phyloP scores from a whole-genome alignment of 345 rosid species.

The Eucalyptus regnans region DNA sequence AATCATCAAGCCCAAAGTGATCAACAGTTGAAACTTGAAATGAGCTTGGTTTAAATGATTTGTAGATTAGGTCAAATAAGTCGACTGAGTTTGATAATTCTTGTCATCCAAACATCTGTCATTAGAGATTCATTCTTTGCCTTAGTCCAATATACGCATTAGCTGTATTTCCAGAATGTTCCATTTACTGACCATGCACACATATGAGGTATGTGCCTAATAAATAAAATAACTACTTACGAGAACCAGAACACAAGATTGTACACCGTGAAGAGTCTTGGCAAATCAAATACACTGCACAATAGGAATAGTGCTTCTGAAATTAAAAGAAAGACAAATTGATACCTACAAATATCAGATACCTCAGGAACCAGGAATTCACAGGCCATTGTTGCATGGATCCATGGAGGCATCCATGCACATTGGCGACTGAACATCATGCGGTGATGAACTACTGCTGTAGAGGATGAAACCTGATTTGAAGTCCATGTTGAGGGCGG shows the following conservation, averaged over 20 bases:
- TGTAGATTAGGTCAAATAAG: background rate
- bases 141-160: background rate
- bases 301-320: background rate
- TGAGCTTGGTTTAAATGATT: background rate
- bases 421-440: background rate
- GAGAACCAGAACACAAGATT: background rate
- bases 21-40: background rate
- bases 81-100: background rate
- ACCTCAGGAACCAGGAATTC: background rate
- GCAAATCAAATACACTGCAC: background rate
- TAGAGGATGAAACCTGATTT: slow-evolving; percentile 5
- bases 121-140: background rate
- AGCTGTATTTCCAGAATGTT: background rate
- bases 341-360: background rate
- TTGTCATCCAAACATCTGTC: background rate
- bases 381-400: background rate
- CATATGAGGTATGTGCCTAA: background rate
- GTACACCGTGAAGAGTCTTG: background rate
- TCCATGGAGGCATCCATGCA: background rate
- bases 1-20: background rate
- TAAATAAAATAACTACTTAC: background rate
- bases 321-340: background rate
- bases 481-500: slow-evolving; percentile 17
- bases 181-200: background rate
- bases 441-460: background rate